Percentiles rank a stretch among this genome's conserved stretches.
phyloP scores from a whole-genome alignment of 2,329 filamentous ascomycete genomes.

The Emmonsia crescens region DNA sequence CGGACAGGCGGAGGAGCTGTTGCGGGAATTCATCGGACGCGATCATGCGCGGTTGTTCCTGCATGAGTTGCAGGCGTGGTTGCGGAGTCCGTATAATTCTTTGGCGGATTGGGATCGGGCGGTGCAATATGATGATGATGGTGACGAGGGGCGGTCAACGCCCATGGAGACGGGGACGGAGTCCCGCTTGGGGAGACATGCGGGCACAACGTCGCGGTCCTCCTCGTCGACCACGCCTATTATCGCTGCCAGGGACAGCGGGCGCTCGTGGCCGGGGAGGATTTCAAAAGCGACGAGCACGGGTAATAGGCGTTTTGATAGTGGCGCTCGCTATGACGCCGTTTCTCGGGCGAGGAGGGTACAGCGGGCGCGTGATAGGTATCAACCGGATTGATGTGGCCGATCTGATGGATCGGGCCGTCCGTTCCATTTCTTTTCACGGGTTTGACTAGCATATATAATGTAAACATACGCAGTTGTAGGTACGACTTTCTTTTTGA shows the following conservation, averaged over 20 bases:
- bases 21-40: constrained; percentile 67
- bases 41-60: constrained; percentile 64
- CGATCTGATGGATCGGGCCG: background rate
- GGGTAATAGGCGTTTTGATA: background rate
- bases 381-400: constrained; percentile 10
- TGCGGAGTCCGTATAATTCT: constrained; percentile 65
- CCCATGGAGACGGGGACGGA: background rate
- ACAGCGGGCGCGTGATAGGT: constrained; percentile 23
- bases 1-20: constrained; percentile 67
- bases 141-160: background rate
- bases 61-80: constrained; percentile 73
- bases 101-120: constrained; percentile 69
- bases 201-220: background rate
- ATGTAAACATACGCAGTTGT: no score
- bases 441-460: background rate
- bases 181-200: background rate
- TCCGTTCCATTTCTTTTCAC: background rate
- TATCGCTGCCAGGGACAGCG: no score
- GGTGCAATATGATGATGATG: constrained; percentile 54
- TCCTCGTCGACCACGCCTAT: background rate
- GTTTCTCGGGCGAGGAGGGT: constrained; percentile 17
- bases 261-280: background rate
- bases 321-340: background rate
- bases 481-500: no score
- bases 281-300: background rate